These are phyloP conservation scores for Lepiota brunneoincarnata DNA, from an alignment of 768 basidiomycete species.

Conservation along the genomic window DNA sequence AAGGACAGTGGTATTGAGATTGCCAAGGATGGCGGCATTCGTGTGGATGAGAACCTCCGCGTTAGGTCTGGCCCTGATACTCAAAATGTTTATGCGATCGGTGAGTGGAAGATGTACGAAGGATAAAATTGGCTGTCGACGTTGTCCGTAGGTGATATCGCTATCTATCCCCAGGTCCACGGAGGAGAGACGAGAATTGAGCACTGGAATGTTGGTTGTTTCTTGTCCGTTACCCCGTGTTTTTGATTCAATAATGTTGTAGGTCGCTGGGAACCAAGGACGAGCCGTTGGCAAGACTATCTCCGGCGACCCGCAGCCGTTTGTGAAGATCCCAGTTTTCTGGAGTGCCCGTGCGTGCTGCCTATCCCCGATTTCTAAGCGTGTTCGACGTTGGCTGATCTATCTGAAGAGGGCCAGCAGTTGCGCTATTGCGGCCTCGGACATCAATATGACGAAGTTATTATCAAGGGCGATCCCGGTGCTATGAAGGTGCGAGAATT, in stretches of 20 bases:
- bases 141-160: slow-evolving; percentile 63
- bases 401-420: slow-evolving; percentile 69
- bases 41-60: slow-evolving; percentile 71
- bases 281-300: slow-evolving; percentile 81
- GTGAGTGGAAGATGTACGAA: slow-evolving; percentile 27
- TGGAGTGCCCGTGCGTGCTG: slow-evolving; percentile 79
- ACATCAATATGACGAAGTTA: slow-evolving; percentile 68
- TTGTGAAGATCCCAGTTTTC: slow-evolving; percentile 79
- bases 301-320: slow-evolving; percentile 60
- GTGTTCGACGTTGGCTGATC: background rate
- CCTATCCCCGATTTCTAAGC: background rate
- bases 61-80: slow-evolving; percentile 45
- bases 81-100: slow-evolving; percentile 68
- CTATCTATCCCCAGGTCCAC: slow-evolving; percentile 64
- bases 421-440: slow-evolving; percentile 83
- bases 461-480: slow-evolving; percentile 69
- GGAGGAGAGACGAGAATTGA: slow-evolving; percentile 66
- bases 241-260: background rate
- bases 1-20: slow-evolving; percentile 66
- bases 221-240: background rate
- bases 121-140: background rate
- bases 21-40: slow-evolving; percentile 75
- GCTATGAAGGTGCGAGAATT: slow-evolving; percentile 65
- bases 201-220: slow-evolving; percentile 78
- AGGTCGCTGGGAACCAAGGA: slow-evolving; percentile 87